Evolutionary conservation across 257 asterid genomes (phyloP).

Genomic region (Lavandula angustifolia): DNA sequence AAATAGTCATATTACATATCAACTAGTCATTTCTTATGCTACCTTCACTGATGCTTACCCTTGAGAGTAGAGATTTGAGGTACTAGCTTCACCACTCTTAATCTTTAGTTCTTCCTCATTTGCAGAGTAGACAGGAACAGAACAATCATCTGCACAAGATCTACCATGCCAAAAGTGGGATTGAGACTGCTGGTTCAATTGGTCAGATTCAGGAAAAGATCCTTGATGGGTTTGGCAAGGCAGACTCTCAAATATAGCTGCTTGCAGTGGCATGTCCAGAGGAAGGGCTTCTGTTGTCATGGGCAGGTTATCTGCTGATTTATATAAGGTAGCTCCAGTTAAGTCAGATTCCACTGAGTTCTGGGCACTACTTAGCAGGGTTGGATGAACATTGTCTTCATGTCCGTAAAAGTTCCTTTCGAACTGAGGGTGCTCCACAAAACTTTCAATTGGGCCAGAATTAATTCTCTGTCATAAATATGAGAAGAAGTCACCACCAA

Average conservation of each 20-base stretch:
- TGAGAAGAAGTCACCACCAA: slow-evolving; percentile 29
- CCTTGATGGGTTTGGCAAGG: slow-evolving; percentile 48
- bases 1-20: slow-evolving; percentile 20
- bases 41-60: slow-evolving; percentile 50
- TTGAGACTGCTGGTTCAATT: slow-evolving; percentile 45
- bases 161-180: slow-evolving; percentile 49
- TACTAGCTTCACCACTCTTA: slow-evolving; percentile 49
- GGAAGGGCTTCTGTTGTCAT: slow-evolving; percentile 45
- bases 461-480: slow-evolving; percentile 51
- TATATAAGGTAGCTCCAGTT: slow-evolving; percentile 44
- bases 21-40: slow-evolving; percentile 12
- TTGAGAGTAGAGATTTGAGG: slow-evolving; percentile 66
- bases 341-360: slow-evolving; percentile 53
- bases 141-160: slow-evolving; percentile 46
- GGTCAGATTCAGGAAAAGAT: slow-evolving; percentile 52
- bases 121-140: slow-evolving; percentile 41
- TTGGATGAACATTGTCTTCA: slow-evolving; percentile 53
- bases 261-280: slow-evolving; percentile 49
- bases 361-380: slow-evolving; percentile 46
- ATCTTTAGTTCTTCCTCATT: slow-evolving; percentile 50
- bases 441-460: slow-evolving; percentile 61
- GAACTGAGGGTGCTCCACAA: slow-evolving; percentile 53
- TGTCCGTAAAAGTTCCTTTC: slow-evolving; percentile 48
- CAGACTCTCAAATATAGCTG: slow-evolving; percentile 48
- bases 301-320: slow-evolving; percentile 44